phyloP scores from a whole-genome alignment of 768 basidiomycete species.

The Tricholoma hemisulphureum region DNA sequence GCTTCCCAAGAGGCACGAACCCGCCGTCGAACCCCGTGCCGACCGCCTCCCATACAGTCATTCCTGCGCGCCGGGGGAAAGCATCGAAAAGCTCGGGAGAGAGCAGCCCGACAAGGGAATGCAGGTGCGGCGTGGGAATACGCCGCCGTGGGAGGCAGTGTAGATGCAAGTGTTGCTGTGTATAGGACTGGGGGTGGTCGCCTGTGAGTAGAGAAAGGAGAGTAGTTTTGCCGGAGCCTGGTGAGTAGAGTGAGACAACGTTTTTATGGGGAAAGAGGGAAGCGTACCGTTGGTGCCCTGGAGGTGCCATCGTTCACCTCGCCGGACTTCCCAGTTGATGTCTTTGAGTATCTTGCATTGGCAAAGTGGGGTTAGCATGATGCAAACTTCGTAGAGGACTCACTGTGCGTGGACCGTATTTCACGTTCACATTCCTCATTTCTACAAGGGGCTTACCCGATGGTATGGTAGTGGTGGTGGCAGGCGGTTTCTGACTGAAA shows the following conservation, averaged over 20 bases:
- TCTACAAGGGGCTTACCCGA: conserved; percentile 45
- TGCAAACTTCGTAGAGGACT: conserved; percentile 4
- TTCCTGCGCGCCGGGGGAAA: conserved; percentile 71
- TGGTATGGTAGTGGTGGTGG: background rate
- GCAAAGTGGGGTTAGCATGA: background rate
- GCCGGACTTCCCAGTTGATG: conserved; percentile 78
- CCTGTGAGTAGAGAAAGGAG: conserved; percentile 87
- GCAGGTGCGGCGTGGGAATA: conserved; percentile 68
- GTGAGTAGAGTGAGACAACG: background rate
- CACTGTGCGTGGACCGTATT: conserved; percentile 67
- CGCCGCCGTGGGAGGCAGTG: conserved; percentile 54
- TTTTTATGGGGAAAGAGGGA: background rate
- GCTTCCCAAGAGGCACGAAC: conserved; percentile 54
- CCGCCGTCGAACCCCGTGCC: conserved; percentile 89
- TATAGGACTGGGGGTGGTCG: conserved; percentile 94
- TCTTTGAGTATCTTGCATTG: conserved; percentile 62
- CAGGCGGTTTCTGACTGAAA: background rate
- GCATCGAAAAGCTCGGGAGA: conserved; percentile 91
- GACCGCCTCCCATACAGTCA: conserved; percentile 76
- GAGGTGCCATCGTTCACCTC: conserved; percentile 88
- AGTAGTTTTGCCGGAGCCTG: conserved; percentile 94
- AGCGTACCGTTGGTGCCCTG: conserved; percentile 79
- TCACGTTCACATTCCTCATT: conserved; percentile 65
- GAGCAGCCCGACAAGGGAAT: conserved; percentile 70
- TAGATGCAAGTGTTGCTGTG: conserved; percentile 48